Evolutionary conservation across 2,329 filamentous ascomycete species (phyloP).

Genomic region (Zymoseptoria passerinii): DNA sequence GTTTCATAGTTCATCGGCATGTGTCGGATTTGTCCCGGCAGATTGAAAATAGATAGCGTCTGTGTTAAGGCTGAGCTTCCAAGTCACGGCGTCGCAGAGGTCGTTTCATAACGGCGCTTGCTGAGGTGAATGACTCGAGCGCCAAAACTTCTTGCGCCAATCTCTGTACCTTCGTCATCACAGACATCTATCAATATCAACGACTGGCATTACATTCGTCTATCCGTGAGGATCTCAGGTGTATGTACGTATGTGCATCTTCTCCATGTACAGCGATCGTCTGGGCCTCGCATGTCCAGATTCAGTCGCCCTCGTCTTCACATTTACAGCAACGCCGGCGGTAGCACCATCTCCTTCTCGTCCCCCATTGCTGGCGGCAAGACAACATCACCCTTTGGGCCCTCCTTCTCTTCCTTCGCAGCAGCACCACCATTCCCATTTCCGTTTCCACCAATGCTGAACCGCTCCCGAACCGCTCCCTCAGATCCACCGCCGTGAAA

Average conservation of each 20-base stretch:
- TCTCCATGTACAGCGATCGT: background rate
- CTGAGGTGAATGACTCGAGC: background rate
- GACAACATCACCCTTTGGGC: background rate
- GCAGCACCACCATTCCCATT: background rate
- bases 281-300: no score
- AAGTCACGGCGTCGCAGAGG: background rate
- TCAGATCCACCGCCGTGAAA: conserved; percentile 44
- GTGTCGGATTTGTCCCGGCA: background rate
- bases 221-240: no score
- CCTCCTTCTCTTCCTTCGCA: background rate
- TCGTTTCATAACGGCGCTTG: background rate
- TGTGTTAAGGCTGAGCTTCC: background rate
- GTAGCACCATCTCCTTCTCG: background rate
- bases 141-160: background rate
- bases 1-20: background rate
- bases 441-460: background rate
- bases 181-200: no score
- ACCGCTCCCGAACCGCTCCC: conserved; percentile 40
- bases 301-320: no score
- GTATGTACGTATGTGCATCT: background rate
- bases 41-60: background rate
- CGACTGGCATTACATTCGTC: no score
- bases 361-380: background rate
- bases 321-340: background rate
- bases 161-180: no score